These are phyloP conservation scores for Gracilaria domingensis DNA, from an alignment of 23 red algal species.

Conservation along the genomic window DNA sequence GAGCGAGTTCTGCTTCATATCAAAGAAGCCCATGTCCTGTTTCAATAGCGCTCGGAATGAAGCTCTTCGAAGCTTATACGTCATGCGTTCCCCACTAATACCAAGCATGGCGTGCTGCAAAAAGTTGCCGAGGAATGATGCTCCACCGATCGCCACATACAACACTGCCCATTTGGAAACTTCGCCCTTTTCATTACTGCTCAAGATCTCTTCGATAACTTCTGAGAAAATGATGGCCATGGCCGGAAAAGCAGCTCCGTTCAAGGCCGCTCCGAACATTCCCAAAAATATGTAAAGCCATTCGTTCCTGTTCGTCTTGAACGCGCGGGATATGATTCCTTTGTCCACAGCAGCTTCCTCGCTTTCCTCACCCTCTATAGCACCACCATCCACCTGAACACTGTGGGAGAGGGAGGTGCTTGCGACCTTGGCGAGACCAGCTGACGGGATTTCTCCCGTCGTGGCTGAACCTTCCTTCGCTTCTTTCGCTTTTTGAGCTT, in stretches of 20 bases:
- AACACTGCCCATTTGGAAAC: conserved; percentile 34
- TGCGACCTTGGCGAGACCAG: conserved; percentile 30
- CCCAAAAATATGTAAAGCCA: conserved; percentile 64
- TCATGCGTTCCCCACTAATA: conserved; percentile 90
- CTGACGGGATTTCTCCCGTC: neutral
- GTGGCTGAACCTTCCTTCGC: conserved; percentile 11
- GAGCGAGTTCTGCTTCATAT: conserved; percentile 69
- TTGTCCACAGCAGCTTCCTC: conserved; percentile 33
- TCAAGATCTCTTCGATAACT: conserved; percentile 56
- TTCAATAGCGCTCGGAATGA: conserved; percentile 84
- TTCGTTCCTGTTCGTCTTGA: conserved; percentile 45
- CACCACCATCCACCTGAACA: conserved; percentile 5
- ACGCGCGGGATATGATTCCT: conserved; percentile 57
- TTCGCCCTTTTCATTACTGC: conserved; percentile 10
- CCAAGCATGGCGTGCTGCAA: conserved; percentile 73
- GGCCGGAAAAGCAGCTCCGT: conserved; percentile 66
- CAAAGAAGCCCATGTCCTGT: conserved; percentile 95
- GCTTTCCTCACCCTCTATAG: neutral
- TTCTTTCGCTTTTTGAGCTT: conserved; percentile 49
- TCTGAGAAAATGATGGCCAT: conserved; percentile 71
- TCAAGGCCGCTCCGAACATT: conserved; percentile 47
- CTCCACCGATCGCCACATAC: conserved; percentile 63
- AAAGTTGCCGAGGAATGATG: conserved; percentile 53
- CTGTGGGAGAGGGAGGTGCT: conserved; percentile 35
- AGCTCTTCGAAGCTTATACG: conserved; percentile 68